Percentiles rank a stretch among this genome's conserved stretches.
These are phyloP conservation scores for Rosa hybrid DNA, from an alignment of 331 rosid genomes.

Conservation along the genomic window DNA sequence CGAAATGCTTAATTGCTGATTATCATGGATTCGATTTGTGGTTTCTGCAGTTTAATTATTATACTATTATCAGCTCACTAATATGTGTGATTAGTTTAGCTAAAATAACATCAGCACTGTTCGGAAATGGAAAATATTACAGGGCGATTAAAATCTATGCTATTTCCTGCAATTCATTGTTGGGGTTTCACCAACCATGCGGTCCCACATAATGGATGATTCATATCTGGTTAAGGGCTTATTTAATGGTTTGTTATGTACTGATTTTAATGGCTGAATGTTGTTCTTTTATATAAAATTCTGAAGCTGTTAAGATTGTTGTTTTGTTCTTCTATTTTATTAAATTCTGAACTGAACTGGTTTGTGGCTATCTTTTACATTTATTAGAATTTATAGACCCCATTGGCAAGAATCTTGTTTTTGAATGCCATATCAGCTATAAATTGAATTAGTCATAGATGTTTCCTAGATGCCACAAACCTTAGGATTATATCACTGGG, in stretches of 20 bases:
- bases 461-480: neutral
- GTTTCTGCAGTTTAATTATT: neutral
- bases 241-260: neutral
- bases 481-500: neutral
- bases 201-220: neutral
- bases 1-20: neutral
- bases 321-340: neutral
- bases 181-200: neutral
- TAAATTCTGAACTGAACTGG: neutral
- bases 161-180: constrained; percentile 4
- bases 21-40: neutral
- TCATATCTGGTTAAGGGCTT: neutral
- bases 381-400: too few species aligned
- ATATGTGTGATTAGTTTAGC: neutral
- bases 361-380: too few species aligned
- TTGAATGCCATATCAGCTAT: neutral
- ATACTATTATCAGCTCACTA: neutral
- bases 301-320: neutral
- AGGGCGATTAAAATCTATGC: neutral
- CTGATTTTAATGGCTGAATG: neutral
- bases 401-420: neutral
- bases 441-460: neutral
- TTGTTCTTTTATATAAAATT: too few species aligned
- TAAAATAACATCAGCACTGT: neutral
- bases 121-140: neutral